Base-by-base conservation (phyloP, 306 rosid genomes). In the Sechiopsis laciniata region DNA sequence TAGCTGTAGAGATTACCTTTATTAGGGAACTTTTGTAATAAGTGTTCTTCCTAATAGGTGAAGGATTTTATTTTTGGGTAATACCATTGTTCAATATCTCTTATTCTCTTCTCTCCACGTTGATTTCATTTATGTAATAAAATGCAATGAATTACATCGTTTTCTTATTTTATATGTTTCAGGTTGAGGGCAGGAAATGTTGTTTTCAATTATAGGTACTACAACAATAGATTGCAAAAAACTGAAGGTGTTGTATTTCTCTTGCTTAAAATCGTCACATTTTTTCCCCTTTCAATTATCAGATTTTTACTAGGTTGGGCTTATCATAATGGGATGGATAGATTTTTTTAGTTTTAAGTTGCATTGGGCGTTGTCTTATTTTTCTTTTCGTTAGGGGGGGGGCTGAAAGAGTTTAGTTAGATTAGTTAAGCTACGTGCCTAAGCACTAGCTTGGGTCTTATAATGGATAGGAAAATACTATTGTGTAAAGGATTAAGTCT, bases 141-240 rank as follows among this genome's bases (percentile, higher is more conserved):
- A 32, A 65, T 40, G 29, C 40, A 26, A 26, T 64, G 52, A n/a
- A 37, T 66, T 45, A 42, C 55, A 37, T 20, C 20, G 11, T 12
- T 67, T 20, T 20, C 37, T n/a, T 73, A 32, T 78, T 78, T 75
- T 80, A 52, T 85, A 73, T 77, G 77, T 63, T 81, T 74, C 92
- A 94, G 99, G 90, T 82, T 82, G 81, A 86, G 87, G 74, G 91
- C 90, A 55, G 92, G 95, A 80, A 84, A 75, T 75, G 92, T 94
- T 66, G 58, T 73, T 56, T 94, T 89, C 71, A 76, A 86, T 71
- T 94, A 91, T 80, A 87, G 97, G 82, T 94, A 86, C 85, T 86
- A 80, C 90, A 56, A 84, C 79, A 84, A 91, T 78, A 85, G 74
- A 76, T 77, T 91, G 85, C 84, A 83, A 80, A 83, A 69, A 75